Percentiles rank a stretch among this genome's conserved stretches.
These are phyloP conservation scores for Neurospora cerealis DNA, from an alignment of 495 filamentous ascomycete species.

Conservation along the genomic window DNA sequence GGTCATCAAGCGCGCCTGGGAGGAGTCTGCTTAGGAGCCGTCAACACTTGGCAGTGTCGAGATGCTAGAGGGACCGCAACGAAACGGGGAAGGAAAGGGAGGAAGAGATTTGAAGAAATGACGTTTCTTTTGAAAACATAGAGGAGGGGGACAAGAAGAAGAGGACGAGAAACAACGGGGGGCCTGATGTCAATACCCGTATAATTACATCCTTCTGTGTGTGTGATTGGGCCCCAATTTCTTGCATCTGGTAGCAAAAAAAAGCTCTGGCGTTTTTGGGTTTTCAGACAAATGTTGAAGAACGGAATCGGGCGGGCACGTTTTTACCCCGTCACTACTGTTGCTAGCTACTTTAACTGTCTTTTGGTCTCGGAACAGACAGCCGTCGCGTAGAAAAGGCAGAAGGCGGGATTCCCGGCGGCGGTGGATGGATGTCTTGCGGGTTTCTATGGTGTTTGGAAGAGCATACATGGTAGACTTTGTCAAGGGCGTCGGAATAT, in stretches of 20 bases:
- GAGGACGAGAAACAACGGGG: background rate
- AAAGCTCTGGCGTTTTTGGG: slow-evolving; percentile 26
- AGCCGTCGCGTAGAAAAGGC: background rate
- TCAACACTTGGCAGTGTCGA: background rate
- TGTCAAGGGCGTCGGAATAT: background rate
- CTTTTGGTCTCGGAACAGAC: background rate
- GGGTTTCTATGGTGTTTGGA: background rate
- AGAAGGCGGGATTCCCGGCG: background rate
- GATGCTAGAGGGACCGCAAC: background rate
- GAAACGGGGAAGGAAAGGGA: slow-evolving; percentile 7
- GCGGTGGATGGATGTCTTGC: background rate
- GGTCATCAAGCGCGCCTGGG: slow-evolving; percentile 78
- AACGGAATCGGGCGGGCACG: background rate
- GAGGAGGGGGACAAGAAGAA: background rate
- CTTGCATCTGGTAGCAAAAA: slow-evolving; percentile 20
- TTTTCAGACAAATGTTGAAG: slow-evolving; percentile 2
- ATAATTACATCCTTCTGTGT: slow-evolving; percentile 5
- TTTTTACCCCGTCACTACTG: background rate
- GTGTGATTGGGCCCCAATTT: slow-evolving; percentile 6
- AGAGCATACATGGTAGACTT: background rate
- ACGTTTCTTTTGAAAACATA: background rate
- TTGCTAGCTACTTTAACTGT: background rate
- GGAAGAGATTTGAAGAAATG: slow-evolving; percentile 4
- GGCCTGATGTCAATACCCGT: slow-evolving; percentile 4
- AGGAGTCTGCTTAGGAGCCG: slow-evolving; percentile 55